These are phyloP conservation scores for Phyllosticta citrichinensis DNA, from an alignment of 2,329 filamentous ascomycete genomes.

Conservation along the genomic window DNA sequence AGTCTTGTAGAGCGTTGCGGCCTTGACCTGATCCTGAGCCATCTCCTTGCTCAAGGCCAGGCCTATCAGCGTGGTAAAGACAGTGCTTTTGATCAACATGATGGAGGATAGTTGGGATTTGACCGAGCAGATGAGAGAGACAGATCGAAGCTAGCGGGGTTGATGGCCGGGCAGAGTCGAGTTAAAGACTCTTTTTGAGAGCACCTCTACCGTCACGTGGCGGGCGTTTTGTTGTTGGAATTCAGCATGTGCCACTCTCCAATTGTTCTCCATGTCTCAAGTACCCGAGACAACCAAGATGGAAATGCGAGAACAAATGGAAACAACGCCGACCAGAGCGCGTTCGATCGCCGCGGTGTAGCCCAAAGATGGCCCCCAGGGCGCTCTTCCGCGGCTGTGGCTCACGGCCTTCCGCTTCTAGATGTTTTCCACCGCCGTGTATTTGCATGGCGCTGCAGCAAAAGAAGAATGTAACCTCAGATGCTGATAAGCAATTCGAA, in stretches of 20 bases:
- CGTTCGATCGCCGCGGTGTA: not conserved
- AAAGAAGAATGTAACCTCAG: not conserved
- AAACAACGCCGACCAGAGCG: not conserved
- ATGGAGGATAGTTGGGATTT: not conserved
- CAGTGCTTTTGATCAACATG: constrained; percentile 3
- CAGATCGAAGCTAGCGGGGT: not conserved
- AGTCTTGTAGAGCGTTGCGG: constrained; percentile 29
- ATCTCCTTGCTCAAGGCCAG: constrained; percentile 21
- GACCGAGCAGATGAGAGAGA: not conserved
- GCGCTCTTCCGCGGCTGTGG: not conserved
- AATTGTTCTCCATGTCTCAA: not conserved
- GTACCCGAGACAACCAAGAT: not conserved
- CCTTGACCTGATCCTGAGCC: constrained; percentile 24
- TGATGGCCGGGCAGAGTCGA: not conserved
- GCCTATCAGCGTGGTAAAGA: constrained; percentile 22
- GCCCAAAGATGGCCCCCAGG: not conserved
- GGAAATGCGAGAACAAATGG: not conserved
- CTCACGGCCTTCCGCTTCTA: not conserved
- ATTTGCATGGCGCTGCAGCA: not conserved
- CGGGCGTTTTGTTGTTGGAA: not conserved
- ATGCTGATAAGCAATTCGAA: not conserved
- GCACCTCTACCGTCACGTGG: not conserved
- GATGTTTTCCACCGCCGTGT: not conserved
- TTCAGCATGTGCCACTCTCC: not conserved
- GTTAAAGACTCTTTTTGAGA: not conserved